Conservation (phyloP, 805 yeast genomes). For the Ogataea methanolica region DNA sequence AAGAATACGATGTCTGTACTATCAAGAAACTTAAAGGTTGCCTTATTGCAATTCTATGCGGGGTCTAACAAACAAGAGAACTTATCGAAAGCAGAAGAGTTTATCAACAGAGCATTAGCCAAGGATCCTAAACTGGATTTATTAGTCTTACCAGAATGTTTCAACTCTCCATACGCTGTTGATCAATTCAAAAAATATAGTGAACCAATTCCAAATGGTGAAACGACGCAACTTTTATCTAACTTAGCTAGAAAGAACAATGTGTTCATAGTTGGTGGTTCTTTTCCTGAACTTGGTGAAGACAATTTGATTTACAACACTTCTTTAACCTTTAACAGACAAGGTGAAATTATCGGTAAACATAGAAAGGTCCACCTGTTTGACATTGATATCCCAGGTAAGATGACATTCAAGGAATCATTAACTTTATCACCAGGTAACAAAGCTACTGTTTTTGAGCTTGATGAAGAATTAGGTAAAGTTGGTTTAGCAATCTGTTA, state of each 20-base stretch:
- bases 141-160: conserved; percentile 90
- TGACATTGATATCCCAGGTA: conserved; percentile 89
- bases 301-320: conserved; percentile 65
- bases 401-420: conserved; percentile 84
- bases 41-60: conserved; percentile 78
- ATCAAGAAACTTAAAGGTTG: conserved; percentile 64
- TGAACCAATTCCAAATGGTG: conserved; percentile 77
- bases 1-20: conserved; percentile 26
- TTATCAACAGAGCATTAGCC: conserved; percentile 57
- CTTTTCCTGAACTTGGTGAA: conserved; percentile 75
- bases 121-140: conserved; percentile 57
- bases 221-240: conserved; percentile 57
- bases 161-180: conserved; percentile 92
- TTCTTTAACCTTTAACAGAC: conserved; percentile 62
- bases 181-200: conserved; percentile 83
- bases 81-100: conserved; percentile 59
- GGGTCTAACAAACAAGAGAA: conserved; percentile 80
- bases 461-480: conserved; percentile 53
- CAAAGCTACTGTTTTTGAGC: conserved; percentile 71
- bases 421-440: conserved; percentile 71
- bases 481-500: conserved; percentile 87
- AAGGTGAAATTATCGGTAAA: conserved; percentile 76
- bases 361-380: conserved; percentile 90
- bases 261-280: conserved; percentile 80
- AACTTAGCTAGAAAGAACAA: conserved; percentile 59